A percentile compares a stretch with the other conserved stretches of the same genome.
phyloP scores from a whole-genome alignment of 257 asterid genomes.

The Solanum ossicruentum region DNA sequence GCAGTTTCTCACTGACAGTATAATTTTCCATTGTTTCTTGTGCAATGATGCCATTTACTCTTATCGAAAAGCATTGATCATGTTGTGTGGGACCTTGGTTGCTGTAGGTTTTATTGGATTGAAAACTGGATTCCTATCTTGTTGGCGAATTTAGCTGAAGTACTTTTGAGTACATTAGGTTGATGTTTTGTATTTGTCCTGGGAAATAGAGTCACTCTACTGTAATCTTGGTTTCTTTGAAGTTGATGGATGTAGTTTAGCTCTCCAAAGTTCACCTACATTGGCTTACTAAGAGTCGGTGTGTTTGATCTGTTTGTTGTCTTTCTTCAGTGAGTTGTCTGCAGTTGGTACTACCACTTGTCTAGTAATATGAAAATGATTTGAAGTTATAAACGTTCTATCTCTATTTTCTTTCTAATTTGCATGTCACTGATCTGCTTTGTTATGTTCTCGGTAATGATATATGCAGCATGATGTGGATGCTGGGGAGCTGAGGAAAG shows the following conservation, averaged over 20 bases:
- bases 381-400: background rate
- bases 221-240: background rate
- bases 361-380: background rate
- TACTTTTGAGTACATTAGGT: background rate
- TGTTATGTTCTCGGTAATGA: background rate
- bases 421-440: background rate
- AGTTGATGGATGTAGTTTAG: background rate
- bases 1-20: background rate
- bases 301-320: background rate
- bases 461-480: conserved; percentile 52
- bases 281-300: background rate
- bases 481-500: conserved; percentile 81
- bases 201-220: background rate
- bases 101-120: background rate
- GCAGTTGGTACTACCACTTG: background rate
- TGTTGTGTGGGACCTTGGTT: background rate
- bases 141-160: background rate
- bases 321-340: background rate
- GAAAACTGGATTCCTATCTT: background rate
- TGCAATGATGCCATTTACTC: too few species aligned
- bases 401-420: background rate
- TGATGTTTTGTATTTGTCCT: background rate
- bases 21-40: background rate
- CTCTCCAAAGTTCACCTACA: background rate
- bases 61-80: background rate